phyloP scores from a whole-genome alignment of 2,329 filamentous ascomycete species.

The Diaporthe caulivora region DNA sequence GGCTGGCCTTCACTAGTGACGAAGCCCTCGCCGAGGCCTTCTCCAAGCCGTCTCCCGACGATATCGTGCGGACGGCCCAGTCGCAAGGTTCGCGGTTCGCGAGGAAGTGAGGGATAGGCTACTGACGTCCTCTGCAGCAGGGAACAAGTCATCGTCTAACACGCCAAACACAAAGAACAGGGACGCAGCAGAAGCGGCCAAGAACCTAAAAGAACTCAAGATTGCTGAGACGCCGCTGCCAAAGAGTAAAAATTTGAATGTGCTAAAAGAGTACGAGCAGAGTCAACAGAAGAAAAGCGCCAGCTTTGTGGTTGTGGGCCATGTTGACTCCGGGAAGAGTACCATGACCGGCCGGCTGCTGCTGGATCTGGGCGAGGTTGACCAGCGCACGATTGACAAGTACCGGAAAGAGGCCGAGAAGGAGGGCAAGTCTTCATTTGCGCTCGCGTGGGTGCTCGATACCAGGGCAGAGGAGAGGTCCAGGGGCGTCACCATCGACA shows the following conservation, averaged over 20 bases:
- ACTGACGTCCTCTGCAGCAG: constrained; percentile 66
- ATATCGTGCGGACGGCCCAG: constrained; percentile 88
- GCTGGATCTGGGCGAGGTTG: constrained; percentile 88
- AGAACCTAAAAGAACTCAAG: constrained; percentile 55
- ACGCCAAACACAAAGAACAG: constrained; percentile 54
- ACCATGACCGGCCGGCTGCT: constrained; percentile 97
- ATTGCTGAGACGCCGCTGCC: constrained; percentile 66
- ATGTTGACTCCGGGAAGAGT: constrained; percentile 97
- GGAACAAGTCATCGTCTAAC: constrained; percentile 57
- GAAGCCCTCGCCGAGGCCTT: constrained; percentile 73
- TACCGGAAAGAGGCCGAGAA: constrained; percentile 90
- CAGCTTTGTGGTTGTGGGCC: constrained; percentile 96
- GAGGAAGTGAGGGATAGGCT: constrained; percentile 63
- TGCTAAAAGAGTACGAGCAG: constrained; percentile 83
- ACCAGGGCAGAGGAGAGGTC: constrained; percentile 89
- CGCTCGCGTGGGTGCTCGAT: constrained; percentile 96
- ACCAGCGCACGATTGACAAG: constrained; percentile 88
- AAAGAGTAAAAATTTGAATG: constrained; percentile 85
- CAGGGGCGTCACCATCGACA: constrained; percentile 95
- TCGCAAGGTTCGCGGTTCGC: constrained; percentile 82
- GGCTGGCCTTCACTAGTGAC: constrained; percentile 57
- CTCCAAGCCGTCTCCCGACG: constrained; percentile 89
- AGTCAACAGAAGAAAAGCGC: constrained; percentile 81
- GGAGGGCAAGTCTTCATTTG: constrained; percentile 95
- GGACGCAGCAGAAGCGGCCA: constrained; percentile 51